Percentiles rank a stretch among this genome's conserved stretches.
Evolutionary conservation across 2,329 filamentous ascomycete genomes (phyloP).

Genomic region (Raffaelea arxii): DNA sequence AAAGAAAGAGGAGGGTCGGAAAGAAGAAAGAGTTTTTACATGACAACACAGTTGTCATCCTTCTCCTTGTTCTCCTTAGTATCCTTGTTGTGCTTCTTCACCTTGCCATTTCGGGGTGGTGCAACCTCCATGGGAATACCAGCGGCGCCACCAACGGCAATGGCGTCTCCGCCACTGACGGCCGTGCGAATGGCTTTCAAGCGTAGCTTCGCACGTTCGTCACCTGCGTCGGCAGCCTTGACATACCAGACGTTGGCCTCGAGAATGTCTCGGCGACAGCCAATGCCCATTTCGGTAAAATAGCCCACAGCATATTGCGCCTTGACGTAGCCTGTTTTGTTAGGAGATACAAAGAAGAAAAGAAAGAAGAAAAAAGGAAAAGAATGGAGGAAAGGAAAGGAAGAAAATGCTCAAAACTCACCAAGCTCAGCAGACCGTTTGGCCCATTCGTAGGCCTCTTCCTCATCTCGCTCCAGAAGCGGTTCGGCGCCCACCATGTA

Average conservation of each 20-base stretch:
- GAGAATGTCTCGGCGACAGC: conserved; percentile 84
- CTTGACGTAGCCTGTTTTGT: conserved; percentile 46
- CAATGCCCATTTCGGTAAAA: conserved; percentile 98
- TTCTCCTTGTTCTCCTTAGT: conserved; percentile 25
- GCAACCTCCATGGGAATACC: conserved; percentile 47
- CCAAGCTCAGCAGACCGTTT: conserved; percentile 75
- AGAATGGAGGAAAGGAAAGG: not conserved
- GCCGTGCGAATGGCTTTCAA: conserved; percentile 80
- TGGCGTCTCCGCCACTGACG: conserved; percentile 54
- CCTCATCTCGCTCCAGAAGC: conserved; percentile 87
- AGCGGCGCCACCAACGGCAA: too few species aligned
- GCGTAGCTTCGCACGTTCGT: conserved; percentile 80
- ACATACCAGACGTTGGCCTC: conserved; percentile 99
- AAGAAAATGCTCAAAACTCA: conserved; percentile 31
- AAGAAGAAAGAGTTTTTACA: conserved; percentile 29
- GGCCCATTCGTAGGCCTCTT: conserved; percentile 95
- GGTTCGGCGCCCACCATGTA: conserved; percentile 93
- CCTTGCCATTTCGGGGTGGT: conserved; percentile 28
- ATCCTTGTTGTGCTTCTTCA: not conserved
- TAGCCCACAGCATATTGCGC: conserved; percentile 95
- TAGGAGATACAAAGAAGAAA: conserved; percentile 1
- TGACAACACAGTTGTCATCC: conserved; percentile 47
- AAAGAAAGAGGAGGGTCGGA: too few species aligned
- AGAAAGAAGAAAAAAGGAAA: not conserved
- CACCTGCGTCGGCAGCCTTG: conserved; percentile 82